Evolutionary conservation across 2,329 filamentous ascomycete genomes (phyloP).

Genomic region (Colletotrichum trifolii): DNA sequence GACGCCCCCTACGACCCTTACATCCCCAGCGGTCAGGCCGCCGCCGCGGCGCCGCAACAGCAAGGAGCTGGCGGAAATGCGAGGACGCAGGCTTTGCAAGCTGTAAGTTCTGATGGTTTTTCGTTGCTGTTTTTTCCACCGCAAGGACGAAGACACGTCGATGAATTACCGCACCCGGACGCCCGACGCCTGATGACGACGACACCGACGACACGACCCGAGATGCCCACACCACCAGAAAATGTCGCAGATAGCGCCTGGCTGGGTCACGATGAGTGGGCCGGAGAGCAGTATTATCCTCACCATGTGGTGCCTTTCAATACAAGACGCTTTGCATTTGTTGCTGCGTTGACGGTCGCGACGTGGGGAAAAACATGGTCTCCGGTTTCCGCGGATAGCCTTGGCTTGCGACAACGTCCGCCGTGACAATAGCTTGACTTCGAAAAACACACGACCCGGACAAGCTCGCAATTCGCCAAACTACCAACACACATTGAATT

Average conservation of each 20-base stretch:
- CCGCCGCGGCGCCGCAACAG: constrained; percentile 53
- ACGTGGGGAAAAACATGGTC: not conserved
- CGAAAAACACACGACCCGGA: too few relatives aligned
- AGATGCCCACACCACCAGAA: constrained; percentile 20
- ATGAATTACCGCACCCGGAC: constrained; percentile 17
- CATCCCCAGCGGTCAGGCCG: constrained; percentile 77
- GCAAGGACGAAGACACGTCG: constrained; percentile 15
- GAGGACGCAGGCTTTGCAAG: constrained; percentile 77
- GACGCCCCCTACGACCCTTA: constrained; percentile 86
- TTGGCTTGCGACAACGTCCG: constrained; percentile 1
- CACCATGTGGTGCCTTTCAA: not conserved
- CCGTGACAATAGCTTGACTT: not conserved
- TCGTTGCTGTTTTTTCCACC: constrained; percentile 27
- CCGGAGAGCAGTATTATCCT: not conserved
- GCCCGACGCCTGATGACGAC: constrained; percentile 30
- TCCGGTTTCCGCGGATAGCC: not conserved
- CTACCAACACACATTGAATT: too few relatives aligned
- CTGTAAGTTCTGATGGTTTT: constrained; percentile 70
- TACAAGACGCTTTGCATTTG: not conserved
- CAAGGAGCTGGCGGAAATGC: constrained; percentile 58
- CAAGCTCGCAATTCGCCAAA: too few relatives aligned
- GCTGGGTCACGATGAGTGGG: constrained; percentile 16
- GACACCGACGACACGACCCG: constrained; percentile 29
- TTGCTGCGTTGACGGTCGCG: constrained; percentile 2
- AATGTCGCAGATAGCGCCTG: constrained; percentile 25